Base-by-base conservation (phyloP, 176 grass and related monocot genomes). In the Alloteropsis semialata region DNA sequence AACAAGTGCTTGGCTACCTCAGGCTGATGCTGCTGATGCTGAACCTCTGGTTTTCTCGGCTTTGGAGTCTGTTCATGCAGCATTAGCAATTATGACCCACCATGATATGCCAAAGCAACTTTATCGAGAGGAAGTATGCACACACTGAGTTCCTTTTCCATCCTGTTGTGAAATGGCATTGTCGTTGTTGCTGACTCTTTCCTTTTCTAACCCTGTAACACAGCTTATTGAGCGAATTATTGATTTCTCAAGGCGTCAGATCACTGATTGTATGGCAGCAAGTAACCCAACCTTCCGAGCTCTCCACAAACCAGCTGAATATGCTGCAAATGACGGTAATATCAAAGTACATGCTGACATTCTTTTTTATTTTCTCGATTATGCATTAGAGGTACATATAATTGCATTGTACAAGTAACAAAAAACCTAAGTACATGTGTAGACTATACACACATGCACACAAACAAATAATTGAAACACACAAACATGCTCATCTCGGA, bases 201-300 rank as follows among this genome's bases (percentile, higher is more conserved):
- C 30, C 13, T 13, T 76, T 32, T 36, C 64, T 13, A 33, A 12
- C 3, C 49, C 24, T 39, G 57, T 75, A 38, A 82, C 80, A 66
- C 91, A 99, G 97, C 85, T 94, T 81, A 99, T 99, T 76, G 97
- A 99, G 86, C 84, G 89, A 82, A 99, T 99, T 87, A 67, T 99
- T 86, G 97, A 99, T 93, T 92, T 96, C 74, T 90, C 91, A 77
- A 94, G 91, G 75, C 89, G 94, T 92, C 97, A 96, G 77, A 96
- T 99, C 65, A 94, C 84, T 70, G 92, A 88, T 80, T 94, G 93
- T 81, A 96, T 99, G 49, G 85, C 92, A 87, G 93, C 91, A 69
- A 96, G 91, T 80, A 96, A 94, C 83, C 93, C 97, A 49, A 84
- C 88, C 32, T 93, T 90, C 54, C 87, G 85, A 67, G 87, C 81